Evolutionary conservation across 768 basidiomycete genomes (phyloP), one percentile per base, ranked within the genome.

Genomic region (Phlegmacium glaucopus): DNA sequence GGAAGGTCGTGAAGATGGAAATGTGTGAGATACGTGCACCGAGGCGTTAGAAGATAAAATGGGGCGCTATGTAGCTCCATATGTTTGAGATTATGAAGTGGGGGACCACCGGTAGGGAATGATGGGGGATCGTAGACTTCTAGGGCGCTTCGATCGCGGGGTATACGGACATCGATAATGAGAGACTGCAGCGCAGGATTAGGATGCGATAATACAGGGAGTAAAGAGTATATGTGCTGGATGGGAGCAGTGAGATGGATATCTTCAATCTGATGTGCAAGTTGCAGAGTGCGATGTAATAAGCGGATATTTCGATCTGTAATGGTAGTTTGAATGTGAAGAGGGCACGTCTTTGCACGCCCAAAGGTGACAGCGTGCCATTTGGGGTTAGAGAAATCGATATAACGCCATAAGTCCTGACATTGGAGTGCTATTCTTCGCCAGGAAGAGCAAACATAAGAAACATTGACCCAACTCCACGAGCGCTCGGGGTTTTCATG

Each of bases 401-500:
- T 58, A 49, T 63, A 61, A 40, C 61, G 56, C 72, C 71, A 74
- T 17, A 72, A 51, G 12, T 62, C 61, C 15, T 44, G 58, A 36
- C 56, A 62, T n/a, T 59, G 50, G 11, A 71, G 56, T 13, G 70
- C 67, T 17, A 59, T 53, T 22, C 49, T 50, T 46, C 71, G 61
- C 72, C 72, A 74, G 40, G 53, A 42, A 10, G 65, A 65, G 54
- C 72, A 74, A 7, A 72, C 68, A 36, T 67, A 60, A 4, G 69
- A 60, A 27, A 72, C 37, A 29, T 45, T 48, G 28, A 67, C 54
- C 72, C 71, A 74, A 26, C 64, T 61, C 69, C 71, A 72, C 22
- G 38, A 35, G 22, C 22, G 3, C 42, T 48, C 51, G 12, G 45
- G 34, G 11, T 62, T 57, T 34, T 47, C 45, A 16, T 36, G 42